Evolutionary conservation across 2,329 filamentous ascomycete species (phyloP).

Genomic region (Chaetomium strumarium): DNA sequence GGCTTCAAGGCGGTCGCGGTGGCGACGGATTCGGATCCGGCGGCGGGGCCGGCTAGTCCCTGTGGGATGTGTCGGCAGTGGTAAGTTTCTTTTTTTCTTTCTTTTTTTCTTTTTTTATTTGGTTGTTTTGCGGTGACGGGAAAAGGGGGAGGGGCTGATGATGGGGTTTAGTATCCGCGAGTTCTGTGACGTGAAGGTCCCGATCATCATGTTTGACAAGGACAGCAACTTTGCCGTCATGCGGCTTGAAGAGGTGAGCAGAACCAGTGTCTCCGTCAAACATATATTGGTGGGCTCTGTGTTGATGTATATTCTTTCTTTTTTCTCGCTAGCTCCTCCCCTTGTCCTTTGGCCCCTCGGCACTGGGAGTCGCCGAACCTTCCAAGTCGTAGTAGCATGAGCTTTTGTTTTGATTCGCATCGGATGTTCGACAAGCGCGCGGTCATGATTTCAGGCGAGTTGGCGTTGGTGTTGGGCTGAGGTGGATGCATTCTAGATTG

Average conservation of each 20-base stretch:
- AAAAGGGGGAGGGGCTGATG: background rate
- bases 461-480: background rate
- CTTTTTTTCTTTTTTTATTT: background rate
- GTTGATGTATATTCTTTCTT: background rate
- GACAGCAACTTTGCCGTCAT: constrained; percentile 65
- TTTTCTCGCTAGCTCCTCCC: constrained; percentile 22
- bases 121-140: background rate
- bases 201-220: constrained; percentile 90
- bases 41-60: constrained; percentile 63
- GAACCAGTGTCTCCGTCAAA: background rate
- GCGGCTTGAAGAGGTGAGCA: constrained; percentile 50
- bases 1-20: constrained; percentile 76
- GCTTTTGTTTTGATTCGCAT: background rate
- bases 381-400: background rate
- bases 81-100: constrained; percentile 42
- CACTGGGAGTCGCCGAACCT: constrained; percentile 9
- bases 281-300: background rate
- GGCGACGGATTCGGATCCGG: constrained; percentile 64
- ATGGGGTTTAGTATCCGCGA: constrained; percentile 57
- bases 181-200: constrained; percentile 62
- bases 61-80: constrained; percentile 97
- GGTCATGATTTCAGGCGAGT: background rate
- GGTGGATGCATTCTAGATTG: background rate
- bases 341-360: constrained; percentile 20
- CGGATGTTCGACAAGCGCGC: background rate